phyloP scores from a whole-genome alignment of 768 basidiomycete species.

The Dendrothele bispora region DNA sequence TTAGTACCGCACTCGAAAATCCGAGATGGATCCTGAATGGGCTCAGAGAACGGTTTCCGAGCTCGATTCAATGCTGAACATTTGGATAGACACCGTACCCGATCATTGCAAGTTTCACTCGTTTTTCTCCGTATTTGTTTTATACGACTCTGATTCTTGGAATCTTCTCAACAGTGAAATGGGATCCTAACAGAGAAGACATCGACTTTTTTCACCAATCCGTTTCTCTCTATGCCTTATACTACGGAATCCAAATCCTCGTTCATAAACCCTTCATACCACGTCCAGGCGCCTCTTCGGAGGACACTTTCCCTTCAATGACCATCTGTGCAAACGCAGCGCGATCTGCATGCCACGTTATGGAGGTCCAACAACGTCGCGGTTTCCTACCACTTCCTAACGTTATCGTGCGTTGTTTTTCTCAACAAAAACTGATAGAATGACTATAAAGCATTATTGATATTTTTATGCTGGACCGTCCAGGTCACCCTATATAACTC shows the following conservation, averaged over 20 bases:
- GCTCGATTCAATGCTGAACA: neutral
- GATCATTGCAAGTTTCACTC: neutral
- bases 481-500: no score
- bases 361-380: no score
- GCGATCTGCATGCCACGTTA: no score
- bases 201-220: conserved; percentile 54
- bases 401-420: no score
- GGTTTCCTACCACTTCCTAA: no score
- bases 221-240: conserved; percentile 47
- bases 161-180: conserved; percentile 31
- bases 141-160: neutral
- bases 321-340: no score
- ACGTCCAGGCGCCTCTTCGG: conserved; percentile 56
- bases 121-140: neutral
- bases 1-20: conserved; percentile 35
- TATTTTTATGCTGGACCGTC: no score
- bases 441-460: no score
- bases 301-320: no score
- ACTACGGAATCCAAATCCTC: conserved; percentile 60
- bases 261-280: conserved; percentile 83
- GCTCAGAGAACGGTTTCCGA: neutral
- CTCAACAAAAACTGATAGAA: no score
- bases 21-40: conserved; percentile 12
- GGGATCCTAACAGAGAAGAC: conserved; percentile 40
- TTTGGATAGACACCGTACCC: conserved; percentile 1